Base-by-base conservation (phyloP, 768 basidiomycete genomes). In the Leucogyrophana mollusca region DNA sequence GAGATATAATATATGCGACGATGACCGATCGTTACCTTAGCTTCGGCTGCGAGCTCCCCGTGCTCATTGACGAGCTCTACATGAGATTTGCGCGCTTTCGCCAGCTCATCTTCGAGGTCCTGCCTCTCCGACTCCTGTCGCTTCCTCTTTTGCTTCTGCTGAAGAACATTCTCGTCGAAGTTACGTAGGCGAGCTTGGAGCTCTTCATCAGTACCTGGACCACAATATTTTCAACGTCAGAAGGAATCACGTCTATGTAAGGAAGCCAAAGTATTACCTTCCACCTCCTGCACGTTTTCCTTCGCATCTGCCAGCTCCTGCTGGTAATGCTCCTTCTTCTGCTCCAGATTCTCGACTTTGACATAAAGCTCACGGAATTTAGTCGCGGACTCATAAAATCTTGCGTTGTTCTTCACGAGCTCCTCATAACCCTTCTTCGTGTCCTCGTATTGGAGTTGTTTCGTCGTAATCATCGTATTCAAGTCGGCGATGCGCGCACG, bases 331-430 rank as follows among this genome's bases (percentile, higher is more conserved):
- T 70, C 60, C 58, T 85, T 85, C 56, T 77, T 79, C 49, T 80
- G 73, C 44, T 83, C 71, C 37, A 90, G 64, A 49, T 71, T 75
- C 45, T 87, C 81, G 17, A 85, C 78, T 55, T 80, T 81, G 45
- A 85, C 67, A 58, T 88, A 94, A 44, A 87, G 75, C 64, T 96
- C 90, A 47, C 90, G 79, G 61, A 97, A 96, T 59, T 87, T 87
- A 17, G 82, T 83, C 3, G 90, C 85, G 36, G 82, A 77, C 40
- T 95, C 88, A 56, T 90, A 85, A 62, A 94, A 94, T 47, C 78
- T 83, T 43, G 76, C 71, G 57, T 91, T 92, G n/a, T 80, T 75
- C 49, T 76, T 73, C 33, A 82, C 83, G 16, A 87, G 69, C 13
- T 69, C 70, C 21, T 91, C 82, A 52, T 86, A 83, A 50, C 80